Conservation (phyloP, 768 basidiomycete genomes). For the Auricularia cornea region DNA sequence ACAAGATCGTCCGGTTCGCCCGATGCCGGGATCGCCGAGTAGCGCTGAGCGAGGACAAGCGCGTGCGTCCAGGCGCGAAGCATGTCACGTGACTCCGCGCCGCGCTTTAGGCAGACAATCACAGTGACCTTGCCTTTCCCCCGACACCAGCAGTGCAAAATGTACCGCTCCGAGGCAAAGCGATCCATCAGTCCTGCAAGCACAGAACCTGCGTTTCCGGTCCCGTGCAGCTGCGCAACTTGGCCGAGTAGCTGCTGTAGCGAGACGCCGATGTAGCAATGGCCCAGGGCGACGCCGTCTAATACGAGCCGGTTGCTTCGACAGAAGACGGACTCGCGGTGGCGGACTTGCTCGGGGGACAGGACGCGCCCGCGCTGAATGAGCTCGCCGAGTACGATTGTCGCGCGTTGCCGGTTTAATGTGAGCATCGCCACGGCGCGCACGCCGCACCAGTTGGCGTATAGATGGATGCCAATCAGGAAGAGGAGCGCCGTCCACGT, state of each 20-base stretch:
- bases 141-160: no score
- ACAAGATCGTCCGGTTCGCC: no score
- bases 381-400: slow-evolving; percentile 37
- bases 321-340: slow-evolving; percentile 23
- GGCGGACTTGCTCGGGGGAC: slow-evolving; percentile 33
- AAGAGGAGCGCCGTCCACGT: slow-evolving; percentile 46
- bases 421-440: slow-evolving; percentile 47
- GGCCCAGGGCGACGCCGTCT: slow-evolving; percentile 31
- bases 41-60: no score
- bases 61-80: no score
- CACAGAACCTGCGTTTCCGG: no score
- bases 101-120: no score
- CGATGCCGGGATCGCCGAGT: no score
- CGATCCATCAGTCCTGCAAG: no score
- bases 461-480: slow-evolving; percentile 46
- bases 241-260: slow-evolving; percentile 13
- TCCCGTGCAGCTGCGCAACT: no score
- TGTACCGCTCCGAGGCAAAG: no score
- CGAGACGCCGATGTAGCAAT: slow-evolving; percentile 43
- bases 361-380: slow-evolving; percentile 8
- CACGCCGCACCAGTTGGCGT: slow-evolving; percentile 53
- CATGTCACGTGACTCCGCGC: no score
- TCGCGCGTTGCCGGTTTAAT: slow-evolving; percentile 51
- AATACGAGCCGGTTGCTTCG: slow-evolving; percentile 26
- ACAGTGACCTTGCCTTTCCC: no score